These are phyloP conservation scores for Calocybe cyanea DNA, from an alignment of 768 basidiomycete genomes.

Conservation along the genomic window DNA sequence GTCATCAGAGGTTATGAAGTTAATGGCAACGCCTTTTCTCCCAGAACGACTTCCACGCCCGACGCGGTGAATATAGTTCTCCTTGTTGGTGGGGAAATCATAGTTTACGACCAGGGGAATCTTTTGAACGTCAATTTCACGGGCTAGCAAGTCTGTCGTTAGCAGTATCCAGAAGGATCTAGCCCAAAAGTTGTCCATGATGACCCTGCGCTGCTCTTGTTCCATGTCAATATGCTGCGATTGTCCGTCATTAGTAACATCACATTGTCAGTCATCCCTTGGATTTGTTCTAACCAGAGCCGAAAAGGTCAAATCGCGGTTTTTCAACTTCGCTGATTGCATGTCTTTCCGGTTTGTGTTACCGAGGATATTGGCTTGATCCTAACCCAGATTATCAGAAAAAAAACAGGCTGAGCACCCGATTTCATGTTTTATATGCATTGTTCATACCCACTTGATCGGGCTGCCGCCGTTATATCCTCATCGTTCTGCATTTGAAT, in stretches of 20 bases:
- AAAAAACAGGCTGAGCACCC: slow-evolving; percentile 96
- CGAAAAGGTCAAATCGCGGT: slow-evolving; percentile 92
- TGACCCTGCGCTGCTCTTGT: slow-evolving; percentile 89
- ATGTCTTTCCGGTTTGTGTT: slow-evolving; percentile 99
- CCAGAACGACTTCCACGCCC: slow-evolving; percentile 91
- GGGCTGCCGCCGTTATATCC: too few species aligned
- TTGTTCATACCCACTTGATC: too few species aligned
- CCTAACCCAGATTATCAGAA: slow-evolving; percentile 96
- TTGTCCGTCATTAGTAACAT: slow-evolving; percentile 16
- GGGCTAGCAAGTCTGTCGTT: slow-evolving; percentile 95
- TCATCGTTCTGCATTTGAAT: too few species aligned
- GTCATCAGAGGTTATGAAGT: slow-evolving; percentile 95
- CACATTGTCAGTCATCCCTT: slow-evolving; percentile 4
- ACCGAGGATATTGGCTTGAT: slow-evolving; percentile 99
- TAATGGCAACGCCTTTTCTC: slow-evolving; percentile 94
- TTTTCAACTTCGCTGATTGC: slow-evolving; percentile 97
- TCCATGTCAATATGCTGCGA: slow-evolving; percentile 95
- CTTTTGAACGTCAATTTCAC: slow-evolving; percentile 96
- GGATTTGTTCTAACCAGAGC: slow-evolving; percentile 73
- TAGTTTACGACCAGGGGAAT: slow-evolving; percentile 94
- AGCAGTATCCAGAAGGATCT: slow-evolving; percentile 96
- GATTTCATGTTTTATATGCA: slow-evolving; percentile 99
- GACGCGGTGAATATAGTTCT: slow-evolving; percentile 98
- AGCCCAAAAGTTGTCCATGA: slow-evolving; percentile 99
- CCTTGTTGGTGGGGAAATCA: slow-evolving; percentile 86